Conservation (phyloP, 345 rosid genomes). For the Laguncularia racemosa region DNA sequence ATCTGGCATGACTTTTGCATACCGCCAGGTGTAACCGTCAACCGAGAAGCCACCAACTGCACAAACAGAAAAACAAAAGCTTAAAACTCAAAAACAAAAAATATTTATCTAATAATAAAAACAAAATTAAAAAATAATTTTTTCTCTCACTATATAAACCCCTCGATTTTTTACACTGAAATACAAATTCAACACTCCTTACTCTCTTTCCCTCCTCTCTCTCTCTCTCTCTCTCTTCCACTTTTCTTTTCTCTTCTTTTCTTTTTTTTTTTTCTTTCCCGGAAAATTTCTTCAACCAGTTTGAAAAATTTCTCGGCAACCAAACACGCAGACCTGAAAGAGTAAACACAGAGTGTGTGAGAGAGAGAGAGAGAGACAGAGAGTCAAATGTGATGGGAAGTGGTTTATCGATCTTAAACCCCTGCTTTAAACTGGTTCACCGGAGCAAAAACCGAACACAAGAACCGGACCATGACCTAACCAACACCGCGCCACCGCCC, state of each 20-base stretch:
- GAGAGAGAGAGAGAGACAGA: conserved; percentile 22
- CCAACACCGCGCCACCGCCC: conserved; percentile 8
- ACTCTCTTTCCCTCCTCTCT: conserved; percentile 13
- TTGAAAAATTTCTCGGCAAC: conserved; percentile 21
- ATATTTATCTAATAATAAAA: background rate
- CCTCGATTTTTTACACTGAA: background rate
- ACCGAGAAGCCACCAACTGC: conserved; percentile 30
- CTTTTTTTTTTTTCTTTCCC: conserved; percentile 13
- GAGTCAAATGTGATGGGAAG: conserved; percentile 97
- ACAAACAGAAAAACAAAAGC: background rate
- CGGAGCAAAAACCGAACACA: conserved; percentile 8
- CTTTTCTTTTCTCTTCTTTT: background rate
- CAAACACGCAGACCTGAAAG: conserved; percentile 11
- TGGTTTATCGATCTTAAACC: conserved; percentile 66
- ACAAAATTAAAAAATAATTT: conserved; percentile 14
- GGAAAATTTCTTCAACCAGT: conserved; percentile 4
- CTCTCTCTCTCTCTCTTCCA: conserved; percentile 11
- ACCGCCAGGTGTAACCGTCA: conserved; percentile 41
- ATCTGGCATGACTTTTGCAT: conserved; percentile 14
- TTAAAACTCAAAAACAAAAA: background rate
- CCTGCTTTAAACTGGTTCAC: conserved; percentile 62
- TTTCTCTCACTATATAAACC: conserved; percentile 31
- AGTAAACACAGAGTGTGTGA: background rate
- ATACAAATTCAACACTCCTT: background rate
- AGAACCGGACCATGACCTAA: conserved; percentile 19